Conservation (phyloP, 2,329 filamentous ascomycete genomes). For the Fusarium papillatum region DNA sequence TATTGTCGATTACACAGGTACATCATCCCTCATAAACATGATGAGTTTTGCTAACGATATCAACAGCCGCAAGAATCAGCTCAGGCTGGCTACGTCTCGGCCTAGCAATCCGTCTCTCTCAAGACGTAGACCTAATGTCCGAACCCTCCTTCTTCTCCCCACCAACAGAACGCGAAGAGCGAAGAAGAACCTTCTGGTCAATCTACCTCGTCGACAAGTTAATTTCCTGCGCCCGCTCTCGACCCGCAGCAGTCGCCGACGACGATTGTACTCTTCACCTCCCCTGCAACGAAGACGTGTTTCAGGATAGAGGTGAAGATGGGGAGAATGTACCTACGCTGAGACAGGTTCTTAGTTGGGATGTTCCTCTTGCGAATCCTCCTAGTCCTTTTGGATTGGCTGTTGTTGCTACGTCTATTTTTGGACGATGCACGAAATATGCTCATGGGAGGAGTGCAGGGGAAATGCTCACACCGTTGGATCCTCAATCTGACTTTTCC, state of each 20-base stretch:
- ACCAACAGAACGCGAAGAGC: constrained; percentile 37
- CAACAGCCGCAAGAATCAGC: constrained; percentile 34
- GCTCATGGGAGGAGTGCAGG: not conserved
- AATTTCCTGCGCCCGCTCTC: constrained; percentile 50
- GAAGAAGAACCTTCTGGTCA: constrained; percentile 54
- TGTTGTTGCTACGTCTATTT: not conserved
- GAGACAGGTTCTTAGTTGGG: constrained; percentile 15
- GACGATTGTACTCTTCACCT: constrained; percentile 49
- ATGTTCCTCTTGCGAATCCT: not conserved
- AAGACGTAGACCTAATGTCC: constrained; percentile 50
- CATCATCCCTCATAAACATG: not conserved
- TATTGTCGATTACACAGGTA: not conserved
- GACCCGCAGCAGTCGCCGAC: constrained; percentile 50
- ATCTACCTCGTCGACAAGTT: constrained; percentile 54
- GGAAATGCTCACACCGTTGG: not conserved
- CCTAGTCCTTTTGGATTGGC: not conserved
- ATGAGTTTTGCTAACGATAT: not conserved
- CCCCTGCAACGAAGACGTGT: constrained; percentile 39
- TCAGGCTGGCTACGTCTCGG: constrained; percentile 54
- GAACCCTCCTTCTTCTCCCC: constrained; percentile 42
- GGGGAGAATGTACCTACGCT: constrained; percentile 17
- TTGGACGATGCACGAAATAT: not conserved
- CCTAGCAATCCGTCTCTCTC: constrained; percentile 48
- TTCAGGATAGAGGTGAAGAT: not conserved
- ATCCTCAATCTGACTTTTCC: not conserved